Evolutionary conservation across 2,329 filamentous ascomycete species (phyloP).

Genomic region (Pezicula carpinea): DNA sequence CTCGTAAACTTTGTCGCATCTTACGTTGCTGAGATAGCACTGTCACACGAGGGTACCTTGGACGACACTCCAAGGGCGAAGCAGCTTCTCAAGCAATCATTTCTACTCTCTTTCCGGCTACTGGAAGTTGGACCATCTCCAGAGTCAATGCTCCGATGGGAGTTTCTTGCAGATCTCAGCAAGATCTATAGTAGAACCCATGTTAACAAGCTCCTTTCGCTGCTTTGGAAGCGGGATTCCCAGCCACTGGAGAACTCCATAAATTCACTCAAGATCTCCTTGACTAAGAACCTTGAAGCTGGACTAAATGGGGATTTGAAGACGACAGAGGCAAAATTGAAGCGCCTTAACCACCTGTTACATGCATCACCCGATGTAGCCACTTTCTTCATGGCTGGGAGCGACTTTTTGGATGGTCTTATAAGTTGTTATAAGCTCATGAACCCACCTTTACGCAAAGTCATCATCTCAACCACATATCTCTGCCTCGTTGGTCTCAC

Average conservation of each 20-base stretch:
- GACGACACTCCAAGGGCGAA: conserved; percentile 29
- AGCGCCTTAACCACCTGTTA: conserved; percentile 58
- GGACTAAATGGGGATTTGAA: conserved; percentile 52
- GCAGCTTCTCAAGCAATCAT: conserved; percentile 57
- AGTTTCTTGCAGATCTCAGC: conserved; percentile 64
- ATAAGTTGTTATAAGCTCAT: conserved; percentile 60
- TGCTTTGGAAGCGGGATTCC: conserved; percentile 49
- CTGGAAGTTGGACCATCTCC: conserved; percentile 42
- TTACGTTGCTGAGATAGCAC: conserved; percentile 54
- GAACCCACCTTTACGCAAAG: conserved; percentile 58
- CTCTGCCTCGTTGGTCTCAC: conserved; percentile 69
- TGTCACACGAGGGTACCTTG: conserved; percentile 19
- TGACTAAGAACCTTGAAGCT: conserved; percentile 60
- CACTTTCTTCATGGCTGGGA: conserved; percentile 71
- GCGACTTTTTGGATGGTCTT: conserved; percentile 80
- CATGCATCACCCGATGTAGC: conserved; percentile 53
- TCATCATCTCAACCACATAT: conserved; percentile 69
- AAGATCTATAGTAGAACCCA: conserved; percentile 62
- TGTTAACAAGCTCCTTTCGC: conserved; percentile 43
- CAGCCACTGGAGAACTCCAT: conserved; percentile 49
- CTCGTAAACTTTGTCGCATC: conserved; percentile 60
- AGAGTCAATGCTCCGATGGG: conserved; percentile 52
- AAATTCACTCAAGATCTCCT: conserved; percentile 52
- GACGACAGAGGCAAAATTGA: conserved; percentile 49
- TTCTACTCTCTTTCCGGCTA: conserved; percentile 58